These are phyloP conservation scores for Chaetomiaceae sp. DNA, from an alignment of 2,329 filamentous ascomycete genomes.

Conservation along the genomic window DNA sequence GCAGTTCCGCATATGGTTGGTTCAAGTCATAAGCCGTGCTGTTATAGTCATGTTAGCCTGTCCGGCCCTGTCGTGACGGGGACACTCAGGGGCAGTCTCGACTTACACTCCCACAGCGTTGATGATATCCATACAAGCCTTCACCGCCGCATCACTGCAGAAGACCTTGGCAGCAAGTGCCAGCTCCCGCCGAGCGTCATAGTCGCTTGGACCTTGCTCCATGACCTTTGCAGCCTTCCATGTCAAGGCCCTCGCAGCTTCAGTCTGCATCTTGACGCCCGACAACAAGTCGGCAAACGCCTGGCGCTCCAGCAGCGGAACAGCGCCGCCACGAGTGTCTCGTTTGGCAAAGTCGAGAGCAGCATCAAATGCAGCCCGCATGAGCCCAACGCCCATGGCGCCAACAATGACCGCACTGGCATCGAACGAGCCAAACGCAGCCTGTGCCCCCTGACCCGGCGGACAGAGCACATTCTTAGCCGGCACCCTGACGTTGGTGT, in stretches of 20 bases:
- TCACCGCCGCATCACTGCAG: constrained; percentile 46
- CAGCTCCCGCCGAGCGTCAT: constrained; percentile 39
- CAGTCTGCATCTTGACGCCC: constrained; percentile 47
- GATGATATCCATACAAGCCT: constrained; percentile 46
- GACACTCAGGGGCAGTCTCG: background rate
- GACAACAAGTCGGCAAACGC: constrained; percentile 44
- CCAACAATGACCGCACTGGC: constrained; percentile 45
- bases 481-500: constrained; percentile 45
- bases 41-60: constrained; percentile 10
- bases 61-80: background rate
- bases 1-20: constrained; percentile 40
- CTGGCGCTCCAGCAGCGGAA: constrained; percentile 44
- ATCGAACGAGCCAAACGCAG: constrained; percentile 43
- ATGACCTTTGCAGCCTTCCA: constrained; percentile 48
- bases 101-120: constrained; percentile 47
- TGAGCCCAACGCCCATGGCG: constrained; percentile 50
- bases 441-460: constrained; percentile 39
- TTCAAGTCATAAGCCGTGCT: constrained; percentile 39
- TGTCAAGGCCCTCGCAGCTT: constrained; percentile 45
- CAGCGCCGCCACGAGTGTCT: constrained; percentile 42
- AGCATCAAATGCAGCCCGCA: constrained; percentile 49
- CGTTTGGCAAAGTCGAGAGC: constrained; percentile 46
- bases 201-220: constrained; percentile 39
- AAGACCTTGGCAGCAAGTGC: constrained; percentile 49
- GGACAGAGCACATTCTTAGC: constrained; percentile 42